Evolutionary conservation across 768 basidiomycete species (phyloP).

Genomic region (Candolleomyces aberdarensis): DNA sequence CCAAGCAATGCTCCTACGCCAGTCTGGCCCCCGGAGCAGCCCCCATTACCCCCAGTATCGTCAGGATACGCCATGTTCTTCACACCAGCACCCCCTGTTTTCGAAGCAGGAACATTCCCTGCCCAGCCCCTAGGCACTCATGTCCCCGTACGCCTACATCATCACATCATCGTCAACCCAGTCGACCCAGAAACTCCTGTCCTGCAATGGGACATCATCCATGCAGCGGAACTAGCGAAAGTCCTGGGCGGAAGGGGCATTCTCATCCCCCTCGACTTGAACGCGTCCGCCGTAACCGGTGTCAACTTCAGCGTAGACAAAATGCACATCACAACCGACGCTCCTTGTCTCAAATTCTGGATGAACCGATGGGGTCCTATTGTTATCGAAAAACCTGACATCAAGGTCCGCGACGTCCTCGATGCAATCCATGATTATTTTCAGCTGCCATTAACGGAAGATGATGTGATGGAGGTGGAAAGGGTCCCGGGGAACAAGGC

Average conservation of each 20-base stretch:
- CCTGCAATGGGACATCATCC: constrained; percentile 42
- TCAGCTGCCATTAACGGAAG: constrained; percentile 36
- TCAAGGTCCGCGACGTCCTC: constrained; percentile 45
- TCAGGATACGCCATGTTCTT: too few relatives aligned
- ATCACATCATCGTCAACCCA: constrained; percentile 34
- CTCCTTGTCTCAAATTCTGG: constrained; percentile 36
- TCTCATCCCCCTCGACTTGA: constrained; percentile 26
- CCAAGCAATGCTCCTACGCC: neutral
- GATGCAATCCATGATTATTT: constrained; percentile 49
- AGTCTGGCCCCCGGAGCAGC: neutral
- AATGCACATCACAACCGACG: constrained; percentile 37
- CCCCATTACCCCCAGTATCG: neutral
- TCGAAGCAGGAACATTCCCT: constrained; percentile 3
- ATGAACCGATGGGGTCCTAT: constrained; percentile 52
- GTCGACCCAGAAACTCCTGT: constrained; percentile 32
- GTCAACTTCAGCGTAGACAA: constrained; percentile 25
- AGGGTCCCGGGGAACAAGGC: constrained; percentile 22
- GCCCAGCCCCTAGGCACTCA: neutral
- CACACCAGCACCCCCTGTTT: neutral
- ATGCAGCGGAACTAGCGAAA: constrained; percentile 33
- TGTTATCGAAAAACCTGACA: constrained; percentile 28
- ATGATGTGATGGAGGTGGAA: constrained; percentile 27
- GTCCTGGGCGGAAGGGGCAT: constrained; percentile 27
- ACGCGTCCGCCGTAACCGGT: constrained; percentile 23
- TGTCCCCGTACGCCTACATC: constrained; percentile 20